Evolutionary conservation across 495 filamentous ascomycete genomes (phyloP).

Genomic region (Daldinia decipiens): DNA sequence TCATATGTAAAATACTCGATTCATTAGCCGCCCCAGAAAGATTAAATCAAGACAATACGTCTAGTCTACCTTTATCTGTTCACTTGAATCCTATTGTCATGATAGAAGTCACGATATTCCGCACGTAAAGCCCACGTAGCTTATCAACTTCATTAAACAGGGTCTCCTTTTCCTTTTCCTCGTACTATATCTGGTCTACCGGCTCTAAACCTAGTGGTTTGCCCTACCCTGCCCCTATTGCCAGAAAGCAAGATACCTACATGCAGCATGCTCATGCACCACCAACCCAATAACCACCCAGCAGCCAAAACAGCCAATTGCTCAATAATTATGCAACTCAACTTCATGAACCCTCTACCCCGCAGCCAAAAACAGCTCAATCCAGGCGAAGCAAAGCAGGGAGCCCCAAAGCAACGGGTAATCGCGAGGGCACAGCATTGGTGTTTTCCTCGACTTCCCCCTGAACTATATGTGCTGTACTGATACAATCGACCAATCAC

Average conservation of each 20-base stretch:
- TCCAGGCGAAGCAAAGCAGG: too few species aligned
- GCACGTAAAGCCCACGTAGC: neutral
- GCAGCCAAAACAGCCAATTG: too few species aligned
- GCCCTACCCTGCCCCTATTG: neutral
- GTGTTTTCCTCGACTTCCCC: too few species aligned
- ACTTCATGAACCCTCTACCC: too few species aligned
- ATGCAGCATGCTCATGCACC: too few species aligned
- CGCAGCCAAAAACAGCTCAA: too few species aligned
- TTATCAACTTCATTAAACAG: constrained; percentile 2
- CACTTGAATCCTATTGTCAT: neutral
- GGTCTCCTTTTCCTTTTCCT: neutral
- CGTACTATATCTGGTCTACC: neutral
- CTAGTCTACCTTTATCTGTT: neutral
- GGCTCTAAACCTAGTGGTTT: neutral
- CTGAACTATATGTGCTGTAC: neutral
- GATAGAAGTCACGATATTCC: too few species aligned
- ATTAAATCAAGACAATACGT: neutral
- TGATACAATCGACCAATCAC: constrained; percentile 4
- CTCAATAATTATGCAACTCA: too few species aligned
- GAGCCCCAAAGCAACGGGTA: too few species aligned
- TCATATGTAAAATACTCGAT: neutral
- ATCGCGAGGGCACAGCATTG: too few species aligned
- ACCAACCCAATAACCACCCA: too few species aligned
- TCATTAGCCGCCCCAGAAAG: neutral
- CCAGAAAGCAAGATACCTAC: too few species aligned